Conservation (phyloP, 306 rosid genomes). For the Lathyrus oleraceus region DNA sequence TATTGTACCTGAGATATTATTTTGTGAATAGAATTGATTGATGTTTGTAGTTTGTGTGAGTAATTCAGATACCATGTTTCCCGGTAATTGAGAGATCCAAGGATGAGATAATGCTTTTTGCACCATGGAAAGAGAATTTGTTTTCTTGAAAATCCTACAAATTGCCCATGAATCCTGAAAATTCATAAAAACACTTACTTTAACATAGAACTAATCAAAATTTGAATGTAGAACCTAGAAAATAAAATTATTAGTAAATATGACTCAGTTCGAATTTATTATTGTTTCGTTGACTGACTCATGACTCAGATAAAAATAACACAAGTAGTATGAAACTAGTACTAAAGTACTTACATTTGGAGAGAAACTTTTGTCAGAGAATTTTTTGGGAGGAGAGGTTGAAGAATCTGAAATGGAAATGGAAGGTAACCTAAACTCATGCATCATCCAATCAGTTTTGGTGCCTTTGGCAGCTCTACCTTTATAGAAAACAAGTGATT, state of each 20-base stretch:
- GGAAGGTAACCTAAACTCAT: conserved; percentile 76
- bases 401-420: conserved; percentile 36
- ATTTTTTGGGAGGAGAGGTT: conserved; percentile 40
- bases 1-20: conserved; percentile 47
- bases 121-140: conserved; percentile 66
- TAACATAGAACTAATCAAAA: conserved; percentile 1
- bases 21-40: conserved; percentile 45
- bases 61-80: conserved; percentile 41
- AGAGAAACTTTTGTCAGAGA: conserved; percentile 53
- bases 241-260: no score
- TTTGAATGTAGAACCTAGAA: neutral
- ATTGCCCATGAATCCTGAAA: conserved; percentile 90
- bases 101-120: conserved; percentile 67
- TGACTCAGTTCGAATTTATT: no score
- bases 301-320: neutral
- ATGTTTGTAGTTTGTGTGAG: conserved; percentile 41
- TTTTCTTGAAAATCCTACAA: conserved; percentile 83
- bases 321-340: neutral
- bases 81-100: conserved; percentile 59
- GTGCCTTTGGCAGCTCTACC: conserved; percentile 78
- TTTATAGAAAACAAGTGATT: conserved; percentile 80
- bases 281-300: no score
- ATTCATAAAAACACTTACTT: conserved; percentile 5
- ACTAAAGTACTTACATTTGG: conserved; percentile 48
- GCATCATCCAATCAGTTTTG: conserved; percentile 97